Conservation (phyloP, 2,329 filamentous ascomycete species). For the Davidsoniella virescens region DNA sequence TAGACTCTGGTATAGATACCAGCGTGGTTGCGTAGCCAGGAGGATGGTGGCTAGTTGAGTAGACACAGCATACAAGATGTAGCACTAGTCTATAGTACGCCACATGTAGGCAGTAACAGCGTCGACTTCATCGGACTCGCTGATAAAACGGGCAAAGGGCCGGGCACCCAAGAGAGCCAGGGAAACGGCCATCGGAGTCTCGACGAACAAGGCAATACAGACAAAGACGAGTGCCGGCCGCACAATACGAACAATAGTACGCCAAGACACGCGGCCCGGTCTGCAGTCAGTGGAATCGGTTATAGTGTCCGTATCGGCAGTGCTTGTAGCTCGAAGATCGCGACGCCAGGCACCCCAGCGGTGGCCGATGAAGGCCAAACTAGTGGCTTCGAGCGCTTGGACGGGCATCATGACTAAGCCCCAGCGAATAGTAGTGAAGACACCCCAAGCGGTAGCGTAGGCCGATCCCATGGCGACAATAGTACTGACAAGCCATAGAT, state of each 20-base stretch:
- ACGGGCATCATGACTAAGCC: slow-evolving; percentile 61
- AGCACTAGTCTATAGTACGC: slow-evolving; percentile 46
- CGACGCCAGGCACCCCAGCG: slow-evolving; percentile 40
- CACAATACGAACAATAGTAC: slow-evolving; percentile 23
- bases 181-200: slow-evolving; percentile 46
- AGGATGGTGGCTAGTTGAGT: slow-evolving; percentile 50
- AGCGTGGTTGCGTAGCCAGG: slow-evolving; percentile 44
- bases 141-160: slow-evolving; percentile 47
- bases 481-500: slow-evolving; percentile 51
- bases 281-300: not conserved
- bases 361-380: slow-evolving; percentile 50
- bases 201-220: slow-evolving; percentile 36
- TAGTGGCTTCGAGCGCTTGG: slow-evolving; percentile 47
- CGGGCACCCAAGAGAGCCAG: slow-evolving; percentile 42
- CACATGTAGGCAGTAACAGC: slow-evolving; percentile 51
- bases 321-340: slow-evolving; percentile 15
- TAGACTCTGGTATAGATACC: slow-evolving; percentile 53
- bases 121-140: slow-evolving; percentile 38
- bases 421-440: slow-evolving; percentile 62
- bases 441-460: slow-evolving; percentile 57
- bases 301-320: slow-evolving; percentile 14
- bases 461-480: slow-evolving; percentile 46
- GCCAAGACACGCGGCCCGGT: no score
- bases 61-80: slow-evolving; percentile 50
- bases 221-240: slow-evolving; percentile 38